These are phyloP conservation scores for Sordariomycetes sp. DNA, from an alignment of 2,329 filamentous ascomycete species.

Conservation along the genomic window DNA sequence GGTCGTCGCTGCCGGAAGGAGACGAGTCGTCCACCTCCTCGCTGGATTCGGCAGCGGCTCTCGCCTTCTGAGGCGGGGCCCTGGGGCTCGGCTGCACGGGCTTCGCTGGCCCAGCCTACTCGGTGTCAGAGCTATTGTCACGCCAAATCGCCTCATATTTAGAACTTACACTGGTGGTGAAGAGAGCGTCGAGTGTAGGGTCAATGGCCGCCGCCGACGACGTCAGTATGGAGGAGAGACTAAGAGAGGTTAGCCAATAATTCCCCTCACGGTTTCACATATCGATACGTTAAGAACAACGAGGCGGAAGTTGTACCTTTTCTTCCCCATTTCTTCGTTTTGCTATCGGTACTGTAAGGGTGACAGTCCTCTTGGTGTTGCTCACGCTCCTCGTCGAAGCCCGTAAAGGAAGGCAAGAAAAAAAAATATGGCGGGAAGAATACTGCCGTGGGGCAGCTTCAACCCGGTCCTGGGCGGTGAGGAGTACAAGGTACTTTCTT, in stretches of 20 bases:
- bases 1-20: constrained; percentile 3
- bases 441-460: constrained; percentile 1
- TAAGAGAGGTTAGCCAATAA: neutral
- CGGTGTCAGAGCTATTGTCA: constrained; percentile 10
- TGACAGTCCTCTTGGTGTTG: neutral
- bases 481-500: neutral
- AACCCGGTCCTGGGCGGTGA: neutral
- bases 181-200: constrained; percentile 58
- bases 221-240: constrained; percentile 2
- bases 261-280: too few species aligned
- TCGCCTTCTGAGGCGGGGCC: constrained; percentile 23
- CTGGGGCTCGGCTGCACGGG: constrained; percentile 17
- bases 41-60: constrained; percentile 7
- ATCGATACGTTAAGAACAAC: neutral
- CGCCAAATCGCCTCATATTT: constrained; percentile 14
- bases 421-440: neutral
- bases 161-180: constrained; percentile 58
- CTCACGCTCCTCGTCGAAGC: neutral
- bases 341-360: neutral
- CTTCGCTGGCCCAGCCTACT: constrained; percentile 5
- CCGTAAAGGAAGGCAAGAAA: neutral
- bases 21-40: constrained; percentile 8
- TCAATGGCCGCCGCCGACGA: constrained; percentile 45
- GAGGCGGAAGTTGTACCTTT: constrained; percentile 9
- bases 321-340: constrained; percentile 9